These are phyloP conservation scores for Murraya paniculata DNA, from an alignment of 345 rosid species.

Conservation along the genomic window DNA sequence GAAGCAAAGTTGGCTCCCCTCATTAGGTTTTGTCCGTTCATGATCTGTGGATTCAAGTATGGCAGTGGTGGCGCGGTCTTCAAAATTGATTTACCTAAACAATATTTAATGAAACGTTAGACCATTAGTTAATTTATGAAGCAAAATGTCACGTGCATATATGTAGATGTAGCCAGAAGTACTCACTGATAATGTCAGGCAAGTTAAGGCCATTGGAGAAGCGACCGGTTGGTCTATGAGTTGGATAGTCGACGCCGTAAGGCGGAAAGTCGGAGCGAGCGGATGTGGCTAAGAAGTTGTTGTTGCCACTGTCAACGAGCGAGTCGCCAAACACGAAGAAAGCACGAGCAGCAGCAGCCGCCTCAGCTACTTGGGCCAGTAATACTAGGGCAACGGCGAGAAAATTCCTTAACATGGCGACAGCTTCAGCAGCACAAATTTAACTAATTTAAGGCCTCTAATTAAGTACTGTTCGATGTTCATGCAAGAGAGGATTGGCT, in stretches of 20 bases:
- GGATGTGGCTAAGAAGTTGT: conserved; percentile 61
- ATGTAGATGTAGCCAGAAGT: too few relatives aligned
- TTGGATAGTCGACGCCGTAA: conserved; percentile 76
- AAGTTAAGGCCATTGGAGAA: conserved; percentile 81
- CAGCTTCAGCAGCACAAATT: too few relatives aligned
- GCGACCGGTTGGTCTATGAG: conserved; percentile 65
- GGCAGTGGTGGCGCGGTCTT: conserved; percentile 68
- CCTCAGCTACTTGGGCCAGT: conserved; percentile 23
- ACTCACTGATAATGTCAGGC: conserved; percentile 68
- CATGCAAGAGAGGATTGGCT: not conserved
- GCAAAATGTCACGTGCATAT: too few relatives aligned
- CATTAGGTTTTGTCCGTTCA: conserved; percentile 46
- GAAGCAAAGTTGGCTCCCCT: conserved; percentile 88
- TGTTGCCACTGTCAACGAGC: conserved; percentile 69
- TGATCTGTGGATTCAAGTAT: conserved; percentile 62
- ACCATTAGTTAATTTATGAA: too few relatives aligned
- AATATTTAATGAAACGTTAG: too few relatives aligned
- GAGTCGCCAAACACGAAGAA: conserved; percentile 69
- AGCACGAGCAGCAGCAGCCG: conserved; percentile 18
- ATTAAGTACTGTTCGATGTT: not conserved
- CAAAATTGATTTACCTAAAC: conserved; percentile 53
- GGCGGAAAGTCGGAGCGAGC: conserved; percentile 73
- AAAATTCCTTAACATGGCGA: not conserved
- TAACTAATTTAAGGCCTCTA: too few relatives aligned
- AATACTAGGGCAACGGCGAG: not conserved